phyloP scores from a whole-genome alignment of 441 rosid species.

The Erysimum pusillum region DNA sequence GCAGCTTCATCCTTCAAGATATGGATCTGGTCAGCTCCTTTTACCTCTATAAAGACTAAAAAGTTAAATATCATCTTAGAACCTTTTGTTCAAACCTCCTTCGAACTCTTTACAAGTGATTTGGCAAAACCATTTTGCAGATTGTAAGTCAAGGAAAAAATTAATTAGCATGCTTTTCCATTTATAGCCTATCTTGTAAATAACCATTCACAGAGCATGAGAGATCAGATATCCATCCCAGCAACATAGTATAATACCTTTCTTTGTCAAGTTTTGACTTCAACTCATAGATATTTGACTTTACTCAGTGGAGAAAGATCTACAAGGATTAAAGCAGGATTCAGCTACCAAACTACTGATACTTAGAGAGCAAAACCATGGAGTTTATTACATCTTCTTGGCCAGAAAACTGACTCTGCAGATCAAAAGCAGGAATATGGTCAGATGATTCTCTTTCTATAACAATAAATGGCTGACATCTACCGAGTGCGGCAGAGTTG shows the following conservation, averaged over 20 bases:
- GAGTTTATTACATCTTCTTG: background rate
- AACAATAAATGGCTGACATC: too few species aligned
- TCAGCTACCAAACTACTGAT: constrained; percentile 2
- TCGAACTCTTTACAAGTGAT: constrained; percentile 71
- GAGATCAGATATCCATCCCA: too few species aligned
- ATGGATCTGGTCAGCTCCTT: constrained; percentile 27
- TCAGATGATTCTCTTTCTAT: too few species aligned
- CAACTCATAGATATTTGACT: constrained; percentile 37
- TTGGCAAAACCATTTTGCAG: constrained; percentile 44
- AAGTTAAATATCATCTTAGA: constrained; percentile 5
- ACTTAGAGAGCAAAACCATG: background rate
- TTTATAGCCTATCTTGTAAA: too few species aligned
- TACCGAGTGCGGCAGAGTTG: too few species aligned
- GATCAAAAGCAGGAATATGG: too few species aligned
- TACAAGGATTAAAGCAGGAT: background rate
- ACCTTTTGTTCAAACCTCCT: constrained; percentile 55
- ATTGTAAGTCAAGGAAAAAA: constrained; percentile 6
- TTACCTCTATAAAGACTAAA: constrained; percentile 8
- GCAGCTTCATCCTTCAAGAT: constrained; percentile 65
- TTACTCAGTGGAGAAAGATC: constrained; percentile 57
- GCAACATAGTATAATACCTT: too few species aligned
- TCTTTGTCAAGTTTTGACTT: too few species aligned
- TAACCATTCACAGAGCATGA: too few species aligned
- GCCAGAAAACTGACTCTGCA: too few species aligned
- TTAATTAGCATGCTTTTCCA: constrained; percentile 2